phyloP scores from a whole-genome alignment of 768 basidiomycete species.

The Boletus vermiculosoides region DNA sequence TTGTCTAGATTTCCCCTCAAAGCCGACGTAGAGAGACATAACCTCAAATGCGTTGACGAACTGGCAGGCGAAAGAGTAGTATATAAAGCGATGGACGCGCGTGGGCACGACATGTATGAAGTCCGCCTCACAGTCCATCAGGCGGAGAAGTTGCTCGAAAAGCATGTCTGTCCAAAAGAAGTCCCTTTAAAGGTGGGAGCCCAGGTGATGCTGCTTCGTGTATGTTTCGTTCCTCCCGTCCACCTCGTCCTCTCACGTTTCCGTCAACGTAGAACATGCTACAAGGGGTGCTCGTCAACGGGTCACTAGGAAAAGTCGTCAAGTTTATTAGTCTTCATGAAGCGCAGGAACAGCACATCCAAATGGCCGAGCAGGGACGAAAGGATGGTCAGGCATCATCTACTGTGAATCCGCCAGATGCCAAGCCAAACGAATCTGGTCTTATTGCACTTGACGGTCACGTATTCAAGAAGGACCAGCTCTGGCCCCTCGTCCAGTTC shows the following conservation, averaged over 20 bases:
- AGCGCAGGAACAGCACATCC: slow-evolving; percentile 26
- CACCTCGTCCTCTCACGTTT: neutral
- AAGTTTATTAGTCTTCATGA: slow-evolving; percentile 33
- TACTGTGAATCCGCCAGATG: neutral
- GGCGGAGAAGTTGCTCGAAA: slow-evolving; percentile 41
- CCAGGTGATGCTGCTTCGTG: slow-evolving; percentile 73
- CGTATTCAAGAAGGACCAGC: slow-evolving; percentile 15
- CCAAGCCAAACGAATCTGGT: neutral
- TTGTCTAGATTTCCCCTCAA: slow-evolving; percentile 29
- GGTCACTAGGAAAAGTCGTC: slow-evolving; percentile 78
- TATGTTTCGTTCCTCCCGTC: slow-evolving; percentile 9
- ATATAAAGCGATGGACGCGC: slow-evolving; percentile 46
- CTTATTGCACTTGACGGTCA: slow-evolving; percentile 19
- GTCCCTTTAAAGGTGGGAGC: slow-evolving; percentile 61
- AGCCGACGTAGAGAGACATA: slow-evolving; percentile 25
- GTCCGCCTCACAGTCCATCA: slow-evolving; percentile 30
- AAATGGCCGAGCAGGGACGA: slow-evolving; percentile 29
- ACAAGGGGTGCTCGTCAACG: slow-evolving; percentile 64
- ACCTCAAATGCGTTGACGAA: slow-evolving; percentile 19
- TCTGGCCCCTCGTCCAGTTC: slow-evolving; percentile 39
- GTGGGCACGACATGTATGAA: slow-evolving; percentile 41
- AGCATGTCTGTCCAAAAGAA: slow-evolving; percentile 46
- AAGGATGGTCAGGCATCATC: slow-evolving; percentile 6
- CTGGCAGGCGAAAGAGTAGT: slow-evolving; percentile 28
- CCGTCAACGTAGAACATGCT: slow-evolving; percentile 29